Percentiles rank a stretch among this genome's conserved stretches.
Evolutionary conservation across 2,329 filamentous ascomycete genomes (phyloP).

Genomic region (Dactylellina leptospora): DNA sequence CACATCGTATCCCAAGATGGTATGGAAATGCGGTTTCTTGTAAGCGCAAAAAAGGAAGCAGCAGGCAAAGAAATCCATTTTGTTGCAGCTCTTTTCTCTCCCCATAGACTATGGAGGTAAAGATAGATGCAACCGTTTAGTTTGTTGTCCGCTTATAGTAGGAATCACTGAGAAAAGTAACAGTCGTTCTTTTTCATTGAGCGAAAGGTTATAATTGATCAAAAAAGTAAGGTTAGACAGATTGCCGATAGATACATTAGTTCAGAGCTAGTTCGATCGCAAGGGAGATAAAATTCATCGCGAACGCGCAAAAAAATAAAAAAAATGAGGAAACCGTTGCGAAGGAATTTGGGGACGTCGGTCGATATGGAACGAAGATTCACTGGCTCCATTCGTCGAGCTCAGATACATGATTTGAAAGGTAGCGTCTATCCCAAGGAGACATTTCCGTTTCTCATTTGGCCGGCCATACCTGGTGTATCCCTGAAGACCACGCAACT

Average conservation of each 20-base stretch:
- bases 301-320: too few relatives aligned
- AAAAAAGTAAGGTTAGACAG: conserved; percentile 8
- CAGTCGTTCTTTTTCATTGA: neutral
- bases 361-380: conserved; percentile 43
- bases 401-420: conserved; percentile 19
- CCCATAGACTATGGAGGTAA: neutral
- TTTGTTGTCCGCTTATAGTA: conserved; percentile 10
- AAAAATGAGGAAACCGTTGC: conserved; percentile 41
- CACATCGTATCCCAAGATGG: conserved; percentile 40
- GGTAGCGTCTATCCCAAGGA: conserved; percentile 28
- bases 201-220: neutral
- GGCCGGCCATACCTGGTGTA: conserved; percentile 30
- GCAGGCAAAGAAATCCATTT: neutral
- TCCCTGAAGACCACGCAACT: conserved; percentile 47
- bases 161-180: neutral
- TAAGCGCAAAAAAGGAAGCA: conserved; percentile 34
- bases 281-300: conserved; percentile 19
- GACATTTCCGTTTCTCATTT: conserved; percentile 40
- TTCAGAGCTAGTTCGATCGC: conserved; percentile 14
- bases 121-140: conserved; percentile 4
- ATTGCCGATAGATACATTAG: conserved; percentile 1
- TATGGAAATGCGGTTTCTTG: conserved; percentile 42
- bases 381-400: conserved; percentile 44
- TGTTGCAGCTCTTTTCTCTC: neutral
- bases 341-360: conserved; percentile 34